These are phyloP conservation scores for Alternaria burnsii DNA, from an alignment of 2,329 filamentous ascomycete genomes.

Conservation along the genomic window DNA sequence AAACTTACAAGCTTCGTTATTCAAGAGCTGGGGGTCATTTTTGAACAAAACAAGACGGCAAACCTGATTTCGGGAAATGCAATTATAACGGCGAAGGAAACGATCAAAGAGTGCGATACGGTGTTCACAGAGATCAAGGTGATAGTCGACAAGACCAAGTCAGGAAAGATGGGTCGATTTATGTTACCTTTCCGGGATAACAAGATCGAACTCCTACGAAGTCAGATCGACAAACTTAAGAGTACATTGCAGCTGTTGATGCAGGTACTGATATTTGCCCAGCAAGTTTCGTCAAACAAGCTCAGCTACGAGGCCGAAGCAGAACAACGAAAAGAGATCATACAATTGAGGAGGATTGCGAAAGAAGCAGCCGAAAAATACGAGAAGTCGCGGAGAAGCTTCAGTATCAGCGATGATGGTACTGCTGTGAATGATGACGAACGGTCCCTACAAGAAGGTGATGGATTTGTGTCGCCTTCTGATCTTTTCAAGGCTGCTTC, in stretches of 20 bases:
- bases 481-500: slow-evolving; percentile 4
- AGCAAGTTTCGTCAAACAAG: slow-evolving; percentile 37
- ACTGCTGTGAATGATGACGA: slow-evolving; percentile 25
- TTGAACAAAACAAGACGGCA: slow-evolving; percentile 36
- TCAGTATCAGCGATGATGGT: slow-evolving; percentile 30
- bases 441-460: slow-evolving; percentile 2
- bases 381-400: slow-evolving; percentile 33
- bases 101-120: slow-evolving; percentile 36
- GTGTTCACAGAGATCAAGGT: slow-evolving; percentile 38
- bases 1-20: slow-evolving; percentile 40
- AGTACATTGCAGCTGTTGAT: slow-evolving; percentile 42
- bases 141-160: slow-evolving; percentile 38
- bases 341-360: slow-evolving; percentile 31
- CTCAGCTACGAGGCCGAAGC: slow-evolving; percentile 35
- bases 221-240: slow-evolving; percentile 43
- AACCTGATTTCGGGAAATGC: slow-evolving; percentile 37
- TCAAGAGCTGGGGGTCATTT: slow-evolving; percentile 38
- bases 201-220: slow-evolving; percentile 40
- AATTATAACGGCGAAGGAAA: slow-evolving; percentile 37
- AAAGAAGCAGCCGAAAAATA: slow-evolving; percentile 36
- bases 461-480: neutral
- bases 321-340: slow-evolving; percentile 39
- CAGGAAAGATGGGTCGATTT: slow-evolving; percentile 34
- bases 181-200: slow-evolving; percentile 43
- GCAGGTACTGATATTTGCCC: slow-evolving; percentile 39